Percentiles rank a stretch among this genome's conserved stretches.
Conservation (phyloP, 257 asterid genomes). For the Scutellaria galericulata region DNA sequence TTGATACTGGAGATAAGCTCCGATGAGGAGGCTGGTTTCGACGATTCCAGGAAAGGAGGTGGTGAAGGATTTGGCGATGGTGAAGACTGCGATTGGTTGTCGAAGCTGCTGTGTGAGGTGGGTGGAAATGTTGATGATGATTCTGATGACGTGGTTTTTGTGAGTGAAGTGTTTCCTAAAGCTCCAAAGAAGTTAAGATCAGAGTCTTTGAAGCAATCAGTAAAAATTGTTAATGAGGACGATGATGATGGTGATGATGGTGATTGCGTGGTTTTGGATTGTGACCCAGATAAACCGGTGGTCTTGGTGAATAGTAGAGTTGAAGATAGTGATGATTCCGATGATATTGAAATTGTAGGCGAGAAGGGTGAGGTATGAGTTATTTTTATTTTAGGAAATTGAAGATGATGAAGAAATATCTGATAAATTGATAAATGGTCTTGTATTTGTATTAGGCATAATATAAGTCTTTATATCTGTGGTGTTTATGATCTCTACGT, state of each 20-base stretch:
- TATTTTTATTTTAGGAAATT: not conserved
- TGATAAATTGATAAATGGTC: not conserved
- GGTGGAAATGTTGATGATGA: slow-evolving; percentile 43
- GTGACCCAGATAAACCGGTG: slow-evolving; percentile 62
- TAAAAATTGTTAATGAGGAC: slow-evolving; percentile 29
- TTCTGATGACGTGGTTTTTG: slow-evolving; percentile 63
- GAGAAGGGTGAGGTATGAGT: slow-evolving; percentile 86
- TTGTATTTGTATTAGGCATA: slow-evolving; percentile 8
- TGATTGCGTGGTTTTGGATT: slow-evolving; percentile 81
- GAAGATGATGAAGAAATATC: slow-evolving; percentile 26
- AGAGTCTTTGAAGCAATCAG: slow-evolving; percentile 31
- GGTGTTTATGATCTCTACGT: slow-evolving; percentile 24
- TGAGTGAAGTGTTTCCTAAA: slow-evolving; percentile 47
- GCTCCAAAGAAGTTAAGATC: slow-evolving; percentile 36
- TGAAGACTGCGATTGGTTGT: slow-evolving; percentile 67
- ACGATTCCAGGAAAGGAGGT: slow-evolving; percentile 29
- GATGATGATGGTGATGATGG: slow-evolving; percentile 47
- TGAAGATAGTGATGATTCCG: slow-evolving; percentile 49
- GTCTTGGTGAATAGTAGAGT: slow-evolving; percentile 36
- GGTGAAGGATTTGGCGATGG: slow-evolving; percentile 38
- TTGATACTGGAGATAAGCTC: slow-evolving; percentile 68
- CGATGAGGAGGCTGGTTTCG: slow-evolving; percentile 67
- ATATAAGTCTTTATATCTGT: not conserved
- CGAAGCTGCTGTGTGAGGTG: slow-evolving; percentile 55
- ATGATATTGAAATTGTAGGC: slow-evolving; percentile 65